Evolutionary conservation across 495 filamentous ascomycete species (phyloP), one percentile per base, ranked within the genome.

Genomic region (Daldinia grandis): DNA sequence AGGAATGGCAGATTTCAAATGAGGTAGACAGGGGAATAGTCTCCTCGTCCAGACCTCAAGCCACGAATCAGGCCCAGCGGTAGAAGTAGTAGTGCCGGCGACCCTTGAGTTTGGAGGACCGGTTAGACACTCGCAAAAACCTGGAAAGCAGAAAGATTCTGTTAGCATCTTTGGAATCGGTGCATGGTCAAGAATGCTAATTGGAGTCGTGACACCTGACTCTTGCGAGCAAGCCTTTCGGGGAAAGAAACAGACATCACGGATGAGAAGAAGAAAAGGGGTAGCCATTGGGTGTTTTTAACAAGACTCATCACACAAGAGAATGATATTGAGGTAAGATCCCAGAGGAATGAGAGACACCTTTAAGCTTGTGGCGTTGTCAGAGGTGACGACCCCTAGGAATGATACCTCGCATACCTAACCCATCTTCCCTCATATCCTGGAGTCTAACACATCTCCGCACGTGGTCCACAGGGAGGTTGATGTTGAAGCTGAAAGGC

Each of bases 261-360:
- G 19, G 53, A 50, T 51, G 21, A 24, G 38, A 53, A 25, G 28
- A 24, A 33, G 38, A 25, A 17, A n/a, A 27, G 10, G 25, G 58
- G 24, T 14, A 31, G 47, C 14, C 14, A 62, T 19, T 38, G 25
- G 57, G 50, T 40, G 44, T 47, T 71, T 69, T 74, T 65, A 73
- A 69, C 49, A 63, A 33, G 15, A 62, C 50, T 40, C 31, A 61
- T 38, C 30, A 30, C n/a, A 42, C 31, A 64, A 30, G 54, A 59
- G 69, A 64, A 74, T 31, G 44, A 33, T 30, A 62, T 40, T 33
- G 53, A 28, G 30, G 62, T 57, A 21, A 27, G 4, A 59, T 47
- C 27, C 42, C 59, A 59, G 58, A 70, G 73, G 75, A 78, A 77
- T 72, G 75, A 72, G 69, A 72, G 69, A 72, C 72, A 76, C 66